These are phyloP conservation scores for Colletotrichum filicis DNA, from an alignment of 2,329 filamentous ascomycete genomes.

Conservation along the genomic window DNA sequence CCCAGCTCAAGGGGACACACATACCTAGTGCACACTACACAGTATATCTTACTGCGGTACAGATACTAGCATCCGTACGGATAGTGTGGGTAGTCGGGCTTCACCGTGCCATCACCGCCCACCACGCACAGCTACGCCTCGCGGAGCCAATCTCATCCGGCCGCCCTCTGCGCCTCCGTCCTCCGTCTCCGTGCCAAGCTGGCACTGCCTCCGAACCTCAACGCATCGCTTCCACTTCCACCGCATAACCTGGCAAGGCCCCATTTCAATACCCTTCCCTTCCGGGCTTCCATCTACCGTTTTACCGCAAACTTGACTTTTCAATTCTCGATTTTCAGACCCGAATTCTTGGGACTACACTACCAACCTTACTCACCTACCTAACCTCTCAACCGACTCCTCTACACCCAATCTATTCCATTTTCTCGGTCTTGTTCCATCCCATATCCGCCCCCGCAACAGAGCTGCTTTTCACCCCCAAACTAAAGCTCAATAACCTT, in stretches of 20 bases:
- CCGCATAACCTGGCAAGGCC: background rate
- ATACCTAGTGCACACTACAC: background rate
- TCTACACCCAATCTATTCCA: background rate
- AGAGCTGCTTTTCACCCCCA: background rate
- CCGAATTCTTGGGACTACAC: background rate
- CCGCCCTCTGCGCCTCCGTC: slow-evolving; percentile 10
- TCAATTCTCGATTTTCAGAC: background rate
- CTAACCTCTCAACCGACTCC: background rate
- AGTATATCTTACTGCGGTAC: no score
- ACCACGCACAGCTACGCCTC: slow-evolving; percentile 22
- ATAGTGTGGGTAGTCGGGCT: background rate
- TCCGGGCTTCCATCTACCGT: background rate
- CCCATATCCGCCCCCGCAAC: background rate
- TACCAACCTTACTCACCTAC: no score
- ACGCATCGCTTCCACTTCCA: background rate
- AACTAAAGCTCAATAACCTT: slow-evolving; percentile 6
- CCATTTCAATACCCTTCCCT: background rate
- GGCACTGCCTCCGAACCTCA: slow-evolving; percentile 16
- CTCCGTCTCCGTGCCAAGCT: slow-evolving; percentile 9
- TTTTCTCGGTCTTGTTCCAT: slow-evolving; percentile 11
- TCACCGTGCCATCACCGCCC: slow-evolving; percentile 13
- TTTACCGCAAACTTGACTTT: background rate
- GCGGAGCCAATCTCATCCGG: slow-evolving; percentile 11
- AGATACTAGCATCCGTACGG: no score
- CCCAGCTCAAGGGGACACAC: background rate